Evolutionary conservation across 1,284 basidiomycete species (phyloP), one percentile per base, ranked within the genome.

Genomic region (Pseudomicrostroma phylloplanum): DNA sequence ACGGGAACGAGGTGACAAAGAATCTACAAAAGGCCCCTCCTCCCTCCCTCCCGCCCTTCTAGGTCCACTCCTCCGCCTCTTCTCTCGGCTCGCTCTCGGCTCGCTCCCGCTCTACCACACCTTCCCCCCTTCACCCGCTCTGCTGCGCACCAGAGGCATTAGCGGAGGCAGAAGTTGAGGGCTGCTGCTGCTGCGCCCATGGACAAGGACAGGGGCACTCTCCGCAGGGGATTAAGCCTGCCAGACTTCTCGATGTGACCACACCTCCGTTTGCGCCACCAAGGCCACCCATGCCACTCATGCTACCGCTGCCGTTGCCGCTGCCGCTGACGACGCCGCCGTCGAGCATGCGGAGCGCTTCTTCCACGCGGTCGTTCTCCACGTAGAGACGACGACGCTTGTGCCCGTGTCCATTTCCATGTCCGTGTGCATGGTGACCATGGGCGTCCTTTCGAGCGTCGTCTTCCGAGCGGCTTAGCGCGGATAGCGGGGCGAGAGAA

Each of bases 331-430:
- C 6, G 19, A 36, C 40, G 0, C 68, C 69, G 0, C 70, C 63
- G 56, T 75, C 73, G 48, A 74, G 57, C 39, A 74, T 26, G 19
- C 68, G 66, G 49, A 74, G 56, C 0, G 69, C 73, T 48, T 74
- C 71, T 54, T 71, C 60, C 9, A 74, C 73, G 17, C 66, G 70
- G 57, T 71, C 67, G 46, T 65, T 60, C 54, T 73, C 71, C 7
- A 74, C 63, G 39, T 70, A 36, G 42, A 74, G 66, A 23, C 67
- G 57, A 19, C 71, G 66, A 15, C 71, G 48, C 57, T 74, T 74
- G n/a, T 55, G 53, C 19, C 61, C 67, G 48, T 41, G 57, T 6
- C 66, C 63, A 23, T 25, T 57, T 1, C 59, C 62, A 9, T 60
- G 56, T 2, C 55, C 59, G 1, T 61, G 60, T 2, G 30, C 56